Base-by-base conservation (phyloP, 2,329 filamentous ascomycete genomes). In the Thelonectria discophora region DNA sequence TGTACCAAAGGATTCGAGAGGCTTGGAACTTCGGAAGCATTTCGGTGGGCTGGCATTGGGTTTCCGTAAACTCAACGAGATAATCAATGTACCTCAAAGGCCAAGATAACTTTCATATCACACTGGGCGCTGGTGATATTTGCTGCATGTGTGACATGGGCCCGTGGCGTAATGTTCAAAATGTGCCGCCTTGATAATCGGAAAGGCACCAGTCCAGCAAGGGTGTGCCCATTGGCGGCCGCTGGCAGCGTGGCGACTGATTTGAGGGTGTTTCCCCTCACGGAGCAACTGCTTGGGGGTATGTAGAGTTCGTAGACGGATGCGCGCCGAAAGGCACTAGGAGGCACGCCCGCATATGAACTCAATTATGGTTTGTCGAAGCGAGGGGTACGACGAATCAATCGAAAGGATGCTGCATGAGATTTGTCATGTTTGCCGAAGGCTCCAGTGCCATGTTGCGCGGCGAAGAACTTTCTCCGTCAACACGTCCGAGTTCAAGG, bases 341-440 rank as follows among this genome's bases (percentile, higher is more conserved):
- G 13, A 32, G 32, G 15, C 30, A 37, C 30, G 47, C 47, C 30
- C 47, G 30, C 47, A 49, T 37, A 34, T 49, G 15, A 49, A 34
- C 27, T 49, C 27, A 34, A 7, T 48, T 17, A 30, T 30, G 9
- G 5, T 32, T 27, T 27, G 21, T 43, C n/a, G 21, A 11, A 32
- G 48, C 12, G 50, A 65, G 15, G 58, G 59, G 18, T 30, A 30
- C 27, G 27, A 63, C 32, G 34, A 37, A 37, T 37, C 34, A 30
- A 54, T 15, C 42, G 53, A 34, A 60, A 63, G 66, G 8, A 13
- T 7, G 12, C 6, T 46, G 43, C 6, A 13, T 4, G 48, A 20
- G 15, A 55, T 53, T 39, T 11, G 43, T 39, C 56, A 5, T 18
- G 18, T 21, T 45, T 7, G 2, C 20, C 18, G 40, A 43, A 43